Conservation (phyloP, 1,284 basidiomycete genomes). For the Mycena citricolor region DNA sequence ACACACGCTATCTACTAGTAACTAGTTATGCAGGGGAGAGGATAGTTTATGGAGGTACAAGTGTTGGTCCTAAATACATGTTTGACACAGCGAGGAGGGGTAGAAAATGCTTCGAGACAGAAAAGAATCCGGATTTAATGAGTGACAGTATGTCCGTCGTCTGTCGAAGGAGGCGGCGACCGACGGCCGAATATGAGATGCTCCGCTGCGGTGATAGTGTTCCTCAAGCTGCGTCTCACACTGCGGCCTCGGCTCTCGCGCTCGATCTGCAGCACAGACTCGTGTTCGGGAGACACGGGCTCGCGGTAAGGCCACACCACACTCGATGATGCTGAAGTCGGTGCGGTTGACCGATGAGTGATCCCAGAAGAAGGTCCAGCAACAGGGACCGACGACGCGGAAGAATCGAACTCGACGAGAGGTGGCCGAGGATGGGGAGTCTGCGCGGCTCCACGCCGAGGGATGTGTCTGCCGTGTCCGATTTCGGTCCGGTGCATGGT, state of each 20-base stretch:
- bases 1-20: no score
- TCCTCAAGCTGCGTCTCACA: conserved; percentile 63
- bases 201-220: conserved; percentile 65
- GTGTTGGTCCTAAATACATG: no score
- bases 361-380: not conserved
- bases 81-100: no score
- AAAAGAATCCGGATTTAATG: not conserved
- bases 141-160: conserved; percentile 1
- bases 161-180: conserved; percentile 19
- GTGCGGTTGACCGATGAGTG: not conserved
- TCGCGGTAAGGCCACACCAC: conserved; percentile 36
- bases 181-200: conserved; percentile 60
- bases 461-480: conserved; percentile 55
- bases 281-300: conserved; percentile 32
- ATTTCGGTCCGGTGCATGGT: conserved; percentile 74
- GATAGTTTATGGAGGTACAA: no score
- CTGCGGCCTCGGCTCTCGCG: conserved; percentile 50
- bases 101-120: not conserved
- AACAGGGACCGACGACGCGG: conserved; percentile 2
- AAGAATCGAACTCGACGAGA: conserved; percentile 20
- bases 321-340: conserved; percentile 11
- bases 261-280: conserved; percentile 36
- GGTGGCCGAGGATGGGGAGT: conserved; percentile 24
- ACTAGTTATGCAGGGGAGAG: no score
- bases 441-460: conserved; percentile 24